A percentile compares a stretch with the other conserved stretches of the same genome.
These are phyloP conservation scores for Botryotinia globosa DNA, from an alignment of 2,329 filamentous ascomycete species.

Conservation along the genomic window DNA sequence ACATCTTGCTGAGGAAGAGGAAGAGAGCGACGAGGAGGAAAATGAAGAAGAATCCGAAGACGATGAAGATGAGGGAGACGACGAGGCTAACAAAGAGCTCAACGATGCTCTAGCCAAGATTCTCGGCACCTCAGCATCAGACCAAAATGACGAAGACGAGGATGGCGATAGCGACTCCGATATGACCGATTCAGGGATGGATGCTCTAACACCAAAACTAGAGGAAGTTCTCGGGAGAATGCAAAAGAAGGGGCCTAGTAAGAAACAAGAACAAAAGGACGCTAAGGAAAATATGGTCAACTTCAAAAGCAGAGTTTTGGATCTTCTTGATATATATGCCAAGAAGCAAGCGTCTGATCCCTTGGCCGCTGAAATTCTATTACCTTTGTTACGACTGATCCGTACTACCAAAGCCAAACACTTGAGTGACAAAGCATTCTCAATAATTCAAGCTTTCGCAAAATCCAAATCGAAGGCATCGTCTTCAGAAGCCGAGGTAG, in stretches of 20 bases:
- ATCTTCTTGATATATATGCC: slow-evolving; percentile 81
- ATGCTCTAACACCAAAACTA: slow-evolving; percentile 79
- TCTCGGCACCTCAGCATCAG: slow-evolving; percentile 66
- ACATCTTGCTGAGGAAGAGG: slow-evolving; percentile 43
- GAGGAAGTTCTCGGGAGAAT: slow-evolving; percentile 76
- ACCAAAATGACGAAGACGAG: slow-evolving; percentile 55
- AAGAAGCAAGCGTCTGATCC: slow-evolving; percentile 70
- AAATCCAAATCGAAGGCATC: slow-evolving; percentile 59
- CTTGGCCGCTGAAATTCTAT: slow-evolving; percentile 65
- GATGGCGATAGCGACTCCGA: slow-evolving; percentile 66
- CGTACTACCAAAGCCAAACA: slow-evolving; percentile 75
- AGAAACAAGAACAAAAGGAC: slow-evolving; percentile 82
- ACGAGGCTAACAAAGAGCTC: slow-evolving; percentile 44
- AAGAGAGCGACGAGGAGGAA: slow-evolving; percentile 45
- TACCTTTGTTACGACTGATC: slow-evolving; percentile 74
- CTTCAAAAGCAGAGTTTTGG: slow-evolving; percentile 92
- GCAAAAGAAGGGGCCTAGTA: slow-evolving; percentile 61
- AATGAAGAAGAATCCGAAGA: slow-evolving; percentile 42
- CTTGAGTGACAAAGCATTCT: slow-evolving; percentile 68
- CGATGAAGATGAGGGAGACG: slow-evolving; percentile 40
- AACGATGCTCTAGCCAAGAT: slow-evolving; percentile 76
- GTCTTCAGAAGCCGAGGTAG: slow-evolving; percentile 45
- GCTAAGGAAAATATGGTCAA: slow-evolving; percentile 86
- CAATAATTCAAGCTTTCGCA: slow-evolving; percentile 70
- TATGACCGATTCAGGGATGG: slow-evolving; percentile 97